Evolutionary conservation across 805 yeast species (phyloP).

Genomic region (Saccharomycopsis guyanensis): DNA sequence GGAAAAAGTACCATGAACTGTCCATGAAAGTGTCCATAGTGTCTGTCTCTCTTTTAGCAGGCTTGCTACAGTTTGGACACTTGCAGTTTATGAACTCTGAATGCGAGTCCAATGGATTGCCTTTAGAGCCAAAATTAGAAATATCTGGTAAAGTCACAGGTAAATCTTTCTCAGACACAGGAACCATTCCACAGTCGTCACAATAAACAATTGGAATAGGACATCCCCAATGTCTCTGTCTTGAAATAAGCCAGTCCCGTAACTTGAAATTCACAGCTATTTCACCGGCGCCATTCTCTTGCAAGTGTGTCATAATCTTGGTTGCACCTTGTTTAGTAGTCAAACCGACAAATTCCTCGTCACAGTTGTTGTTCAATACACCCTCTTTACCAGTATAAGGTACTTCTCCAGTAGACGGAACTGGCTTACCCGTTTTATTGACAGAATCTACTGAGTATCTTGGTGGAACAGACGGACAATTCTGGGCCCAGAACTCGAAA

Average conservation of each 20-base stretch:
- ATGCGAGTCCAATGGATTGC: slow-evolving; percentile 62
- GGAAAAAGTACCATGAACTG: slow-evolving; percentile 91
- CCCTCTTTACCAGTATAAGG: slow-evolving; percentile 40
- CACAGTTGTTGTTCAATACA: slow-evolving; percentile 33
- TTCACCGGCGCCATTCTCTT: slow-evolving; percentile 35
- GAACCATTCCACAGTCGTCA: slow-evolving; percentile 75
- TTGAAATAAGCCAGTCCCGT: slow-evolving; percentile 90
- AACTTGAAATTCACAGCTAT: slow-evolving; percentile 49
- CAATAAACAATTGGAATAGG: slow-evolving; percentile 96
- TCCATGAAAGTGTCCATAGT: slow-evolving; percentile 99
- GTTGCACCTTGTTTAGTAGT: slow-evolving; percentile 42
- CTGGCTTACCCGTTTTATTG: neutral
- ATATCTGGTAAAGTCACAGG: slow-evolving; percentile 75
- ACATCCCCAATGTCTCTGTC: slow-evolving; percentile 98
- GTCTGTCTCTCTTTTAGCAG: slow-evolving; percentile 86
- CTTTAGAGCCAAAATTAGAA: slow-evolving; percentile 36
- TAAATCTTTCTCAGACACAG: slow-evolving; percentile 81
- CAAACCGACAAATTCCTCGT: slow-evolving; percentile 42
- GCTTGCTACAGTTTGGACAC: slow-evolving; percentile 70
- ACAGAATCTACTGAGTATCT: slow-evolving; percentile 42
- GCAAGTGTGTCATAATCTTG: slow-evolving; percentile 38
- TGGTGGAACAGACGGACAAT: slow-evolving; percentile 40
- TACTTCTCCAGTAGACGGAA: slow-evolving; percentile 7
- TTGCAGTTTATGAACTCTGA: slow-evolving; percentile 60
- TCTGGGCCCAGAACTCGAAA: slow-evolving; percentile 65